Base-by-base conservation (phyloP, 768 basidiomycete genomes). In the Mycena rosella region DNA sequence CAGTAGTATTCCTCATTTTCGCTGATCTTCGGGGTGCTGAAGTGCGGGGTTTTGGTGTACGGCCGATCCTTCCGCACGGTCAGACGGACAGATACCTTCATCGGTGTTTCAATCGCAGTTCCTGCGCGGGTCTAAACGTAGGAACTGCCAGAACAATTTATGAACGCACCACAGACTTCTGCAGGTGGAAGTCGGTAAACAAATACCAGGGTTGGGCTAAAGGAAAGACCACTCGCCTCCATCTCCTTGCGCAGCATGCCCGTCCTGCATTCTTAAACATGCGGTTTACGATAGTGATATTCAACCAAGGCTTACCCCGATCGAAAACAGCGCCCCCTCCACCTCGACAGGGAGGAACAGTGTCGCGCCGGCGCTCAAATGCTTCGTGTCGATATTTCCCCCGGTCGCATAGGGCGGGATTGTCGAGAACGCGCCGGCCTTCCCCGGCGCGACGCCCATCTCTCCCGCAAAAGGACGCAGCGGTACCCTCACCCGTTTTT, bases 221-320 rank as follows among this genome's bases (percentile, higher is more conserved):
- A 42, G 26, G 36, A 70, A 48, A 34, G 47, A 32, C 9, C 44
- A 75, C 85, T 64, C 62, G 87, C 88, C 89, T 75, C 89, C 89
- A 72, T 89, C 89, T 9, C 89, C 89, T 77, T 89, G 89, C 13
- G 86, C 88, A 5, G 88, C 89, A 74, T 90, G 89, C 6, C 89
- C 89, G 65, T 90, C 89, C 88, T 89, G 52, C 10, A 40, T 2
- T 53, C 30, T 38, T 47, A 24, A 24, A 20, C 48, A 22, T 32
- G 22, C n/a, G 69, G 59, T 44, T 51, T 51, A 48, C n/a, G n/a
- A n/a, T n/a, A n/a, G n/a, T n/a, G n/a, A 45, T 34, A 40, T 49
- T 30, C 14, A 10, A 40, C 20, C 8, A 20, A 32, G 65, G 30
- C 85, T 74, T 68, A 89, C 88, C 45, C 89, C 89, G 24, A 88